Evolutionary conservation across 2,329 filamentous ascomycete species (phyloP).

Genomic region (Lizonia empirigonia): DNA sequence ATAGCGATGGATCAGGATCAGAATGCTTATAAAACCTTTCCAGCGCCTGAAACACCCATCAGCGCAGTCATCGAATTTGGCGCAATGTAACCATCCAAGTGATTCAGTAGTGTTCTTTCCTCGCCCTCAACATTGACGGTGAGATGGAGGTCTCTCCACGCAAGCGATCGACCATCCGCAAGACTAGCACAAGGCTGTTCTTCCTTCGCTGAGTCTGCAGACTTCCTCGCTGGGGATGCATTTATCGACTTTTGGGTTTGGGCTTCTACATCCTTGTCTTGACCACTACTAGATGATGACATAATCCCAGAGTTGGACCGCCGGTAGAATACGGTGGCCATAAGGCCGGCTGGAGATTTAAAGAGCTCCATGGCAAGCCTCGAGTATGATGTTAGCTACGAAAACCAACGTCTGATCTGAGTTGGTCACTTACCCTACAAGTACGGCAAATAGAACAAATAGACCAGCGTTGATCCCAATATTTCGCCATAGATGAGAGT

Average conservation of each 20-base stretch:
- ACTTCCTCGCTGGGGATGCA: not conserved
- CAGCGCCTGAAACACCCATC: slow-evolving; percentile 39
- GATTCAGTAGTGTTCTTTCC: slow-evolving; percentile 50
- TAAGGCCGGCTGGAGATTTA: slow-evolving; percentile 1
- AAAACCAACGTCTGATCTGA: not conserved
- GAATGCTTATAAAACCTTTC: slow-evolving; percentile 28
- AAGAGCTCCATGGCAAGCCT: slow-evolving; percentile 4
- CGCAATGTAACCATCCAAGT: slow-evolving; percentile 60
- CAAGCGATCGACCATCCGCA: slow-evolving; percentile 1
- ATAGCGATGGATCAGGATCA: not conserved
- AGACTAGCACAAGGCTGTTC: not conserved
- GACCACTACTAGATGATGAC: not conserved
- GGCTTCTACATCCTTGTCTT: slow-evolving; percentile 1
- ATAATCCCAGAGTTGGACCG: not conserved
- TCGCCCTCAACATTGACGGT: not conserved
- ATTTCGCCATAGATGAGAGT: slow-evolving; percentile 43
- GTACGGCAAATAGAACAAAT: slow-evolving; percentile 49
- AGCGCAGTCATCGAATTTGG: slow-evolving; percentile 53
- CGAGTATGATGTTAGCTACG: not conserved
- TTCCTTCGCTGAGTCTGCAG: not conserved
- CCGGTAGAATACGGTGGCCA: slow-evolving; percentile 4
- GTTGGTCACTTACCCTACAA: slow-evolving; percentile 15
- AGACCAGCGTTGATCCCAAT: slow-evolving; percentile 53
- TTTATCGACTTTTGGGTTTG: not conserved
- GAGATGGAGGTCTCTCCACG: slow-evolving; percentile 1